Conservation (phyloP, 2,329 filamentous ascomycete genomes). For the Fusarium sp. region DNA sequence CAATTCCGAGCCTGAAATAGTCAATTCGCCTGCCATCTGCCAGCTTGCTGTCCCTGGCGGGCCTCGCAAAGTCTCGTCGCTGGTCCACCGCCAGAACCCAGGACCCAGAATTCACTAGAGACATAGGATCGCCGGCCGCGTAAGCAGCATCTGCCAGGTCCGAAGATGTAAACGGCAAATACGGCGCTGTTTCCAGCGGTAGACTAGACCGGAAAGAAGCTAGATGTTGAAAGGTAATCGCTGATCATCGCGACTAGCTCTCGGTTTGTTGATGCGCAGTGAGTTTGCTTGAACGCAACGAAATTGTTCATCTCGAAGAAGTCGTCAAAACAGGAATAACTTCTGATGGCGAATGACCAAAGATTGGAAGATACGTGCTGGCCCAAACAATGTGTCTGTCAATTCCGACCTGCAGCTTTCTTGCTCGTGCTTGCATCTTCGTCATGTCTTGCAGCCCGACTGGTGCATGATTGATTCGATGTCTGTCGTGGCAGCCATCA, state of each 20-base stretch:
- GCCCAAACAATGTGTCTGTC: neutral
- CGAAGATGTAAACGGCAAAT: slow-evolving; percentile 23
- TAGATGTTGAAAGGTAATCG: slow-evolving; percentile 9
- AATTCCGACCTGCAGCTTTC: slow-evolving; percentile 4
- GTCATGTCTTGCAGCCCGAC: neutral
- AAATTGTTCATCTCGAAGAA: slow-evolving; percentile 10
- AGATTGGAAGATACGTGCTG: too few species aligned
- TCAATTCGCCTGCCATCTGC: slow-evolving; percentile 16
- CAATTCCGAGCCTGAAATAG: slow-evolving; percentile 14
- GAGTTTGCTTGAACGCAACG: slow-evolving; percentile 4
- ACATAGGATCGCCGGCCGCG: slow-evolving; percentile 42
- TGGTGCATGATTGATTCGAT: slow-evolving; percentile 10
- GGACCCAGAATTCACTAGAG: slow-evolving; percentile 10
- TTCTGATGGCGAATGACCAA: neutral
- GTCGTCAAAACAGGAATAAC: neutral
- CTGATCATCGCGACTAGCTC: slow-evolving; percentile 21
- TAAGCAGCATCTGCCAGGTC: slow-evolving; percentile 33
- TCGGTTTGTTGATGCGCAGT: slow-evolving; percentile 4
- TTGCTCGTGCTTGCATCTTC: slow-evolving; percentile 2
- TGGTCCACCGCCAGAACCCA: slow-evolving; percentile 10
- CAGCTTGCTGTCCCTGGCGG: slow-evolving; percentile 14
- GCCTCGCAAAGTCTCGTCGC: slow-evolving; percentile 10
- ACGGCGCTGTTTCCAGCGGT: slow-evolving; percentile 25
- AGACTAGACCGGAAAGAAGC: slow-evolving; percentile 24
- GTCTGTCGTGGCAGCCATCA: slow-evolving; percentile 29